Percentiles rank a stretch among this genome's conserved stretches.
These are phyloP conservation scores for Coelastrella sp. DNA, from an alignment of 139 green algal species.

Conservation along the genomic window DNA sequence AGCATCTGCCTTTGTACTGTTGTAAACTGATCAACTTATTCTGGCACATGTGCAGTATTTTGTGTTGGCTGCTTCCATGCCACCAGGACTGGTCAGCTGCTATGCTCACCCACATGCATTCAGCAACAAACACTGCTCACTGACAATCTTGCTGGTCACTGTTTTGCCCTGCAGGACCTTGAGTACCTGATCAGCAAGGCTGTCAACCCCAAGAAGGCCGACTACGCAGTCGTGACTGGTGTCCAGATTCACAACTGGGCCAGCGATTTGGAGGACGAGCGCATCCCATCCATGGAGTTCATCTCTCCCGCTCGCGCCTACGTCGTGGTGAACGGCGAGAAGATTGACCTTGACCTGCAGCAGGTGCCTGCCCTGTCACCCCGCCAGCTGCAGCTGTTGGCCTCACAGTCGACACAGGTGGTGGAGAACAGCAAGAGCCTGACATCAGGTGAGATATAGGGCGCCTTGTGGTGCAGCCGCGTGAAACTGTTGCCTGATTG, in stretches of 20 bases:
- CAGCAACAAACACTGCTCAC: too few species aligned
- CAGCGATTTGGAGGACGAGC: slow-evolving; percentile 59
- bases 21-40: too few species aligned
- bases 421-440: slow-evolving; percentile 52
- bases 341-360: slow-evolving; percentile 81
- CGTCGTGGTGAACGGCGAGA: slow-evolving; percentile 81
- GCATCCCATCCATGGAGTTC: slow-evolving; percentile 79
- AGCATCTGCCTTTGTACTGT: too few species aligned
- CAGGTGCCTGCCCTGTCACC: slow-evolving; percentile 59
- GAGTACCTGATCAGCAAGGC: slow-evolving; percentile 89
- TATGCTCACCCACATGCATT: too few species aligned
- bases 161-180: slow-evolving; percentile 89
- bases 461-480: too few species aligned
- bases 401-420: slow-evolving; percentile 34
- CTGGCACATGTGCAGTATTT: too few species aligned
- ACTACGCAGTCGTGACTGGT: slow-evolving; percentile 91
- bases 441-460: slow-evolving; percentile 40
- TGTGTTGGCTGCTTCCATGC: too few species aligned
- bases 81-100: too few species aligned
- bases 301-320: slow-evolving; percentile 75
- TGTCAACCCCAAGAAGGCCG: slow-evolving; percentile 82
- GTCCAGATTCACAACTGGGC: slow-evolving; percentile 93
- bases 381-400: slow-evolving; percentile 64
- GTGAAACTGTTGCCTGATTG: too few species aligned
- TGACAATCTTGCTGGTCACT: too few species aligned